A percentile compares a stretch with the other conserved stretches of the same genome.
These are phyloP conservation scores for Fusarium liriodendri DNA, from an alignment of 2,329 filamentous ascomycete species.

Conservation along the genomic window DNA sequence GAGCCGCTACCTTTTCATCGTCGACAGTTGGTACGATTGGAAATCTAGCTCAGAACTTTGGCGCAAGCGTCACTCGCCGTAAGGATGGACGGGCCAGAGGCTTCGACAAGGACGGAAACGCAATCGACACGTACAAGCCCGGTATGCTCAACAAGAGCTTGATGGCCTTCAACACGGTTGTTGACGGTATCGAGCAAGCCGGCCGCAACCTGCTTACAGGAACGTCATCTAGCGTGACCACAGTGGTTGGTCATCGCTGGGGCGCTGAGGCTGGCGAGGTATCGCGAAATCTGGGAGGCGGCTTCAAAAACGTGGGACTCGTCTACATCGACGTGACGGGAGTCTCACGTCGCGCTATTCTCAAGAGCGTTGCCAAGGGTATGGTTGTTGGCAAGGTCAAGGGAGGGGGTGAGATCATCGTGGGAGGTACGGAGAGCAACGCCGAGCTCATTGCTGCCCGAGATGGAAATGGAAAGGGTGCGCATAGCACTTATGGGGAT, in stretches of 20 bases:
- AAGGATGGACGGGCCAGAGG: constrained; percentile 67
- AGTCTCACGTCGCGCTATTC: constrained; percentile 86
- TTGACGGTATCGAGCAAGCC: constrained; percentile 91
- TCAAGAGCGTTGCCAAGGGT: constrained; percentile 96
- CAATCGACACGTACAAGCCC: constrained; percentile 79
- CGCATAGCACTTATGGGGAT: constrained; percentile 44
- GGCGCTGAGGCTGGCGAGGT: constrained; percentile 86
- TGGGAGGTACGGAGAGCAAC: constrained; percentile 70
- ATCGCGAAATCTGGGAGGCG: constrained; percentile 80
- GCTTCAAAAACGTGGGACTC: constrained; percentile 94
- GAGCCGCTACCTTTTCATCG: constrained; percentile 82
- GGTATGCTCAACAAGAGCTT: constrained; percentile 94
- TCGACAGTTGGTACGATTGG: constrained; percentile 89
- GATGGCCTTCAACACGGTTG: constrained; percentile 95
- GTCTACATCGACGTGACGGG: constrained; percentile 98
- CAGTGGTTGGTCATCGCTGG: constrained; percentile 90
- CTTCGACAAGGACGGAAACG: constrained; percentile 76
- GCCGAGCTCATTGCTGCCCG: constrained; percentile 35
- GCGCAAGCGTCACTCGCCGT: constrained; percentile 73
- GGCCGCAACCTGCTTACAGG: constrained; percentile 81
- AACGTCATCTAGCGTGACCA: constrained; percentile 81
- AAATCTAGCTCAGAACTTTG: constrained; percentile 89
- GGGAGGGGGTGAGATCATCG: constrained; percentile 78
- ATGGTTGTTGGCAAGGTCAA: constrained; percentile 90
- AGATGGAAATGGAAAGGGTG: constrained; percentile 37